Evolutionary conservation across 2,329 filamentous ascomycete species (phyloP).

Genomic region (Dactylella cylindrospora): DNA sequence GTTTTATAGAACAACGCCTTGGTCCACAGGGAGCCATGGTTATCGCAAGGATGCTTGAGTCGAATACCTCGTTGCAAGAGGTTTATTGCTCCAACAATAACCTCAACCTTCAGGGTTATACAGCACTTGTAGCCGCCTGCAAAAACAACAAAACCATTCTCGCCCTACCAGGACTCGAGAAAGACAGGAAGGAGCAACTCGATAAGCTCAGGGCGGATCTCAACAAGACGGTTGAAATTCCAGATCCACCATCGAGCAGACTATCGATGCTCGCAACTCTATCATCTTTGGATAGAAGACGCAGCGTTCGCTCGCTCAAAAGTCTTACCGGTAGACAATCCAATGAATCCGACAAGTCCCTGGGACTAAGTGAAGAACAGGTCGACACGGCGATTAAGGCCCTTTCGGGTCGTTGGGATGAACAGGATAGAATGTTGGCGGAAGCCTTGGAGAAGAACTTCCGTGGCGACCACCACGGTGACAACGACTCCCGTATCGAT

Average conservation of each 20-base stretch:
- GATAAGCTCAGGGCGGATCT: slow-evolving; percentile 52
- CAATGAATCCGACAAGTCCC: slow-evolving; percentile 40
- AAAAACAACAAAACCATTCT: slow-evolving; percentile 65
- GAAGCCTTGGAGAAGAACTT: slow-evolving; percentile 24
- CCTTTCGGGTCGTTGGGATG: slow-evolving; percentile 34
- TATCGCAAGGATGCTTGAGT: slow-evolving; percentile 67
- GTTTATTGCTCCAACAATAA: slow-evolving; percentile 72
- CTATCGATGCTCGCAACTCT: slow-evolving; percentile 22
- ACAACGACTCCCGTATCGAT: slow-evolving; percentile 31
- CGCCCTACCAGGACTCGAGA: slow-evolving; percentile 64
- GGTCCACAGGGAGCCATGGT: slow-evolving; percentile 70
- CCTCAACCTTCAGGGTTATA: slow-evolving; percentile 70
- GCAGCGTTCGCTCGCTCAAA: slow-evolving; percentile 40
- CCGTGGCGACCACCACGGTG: slow-evolving; percentile 8
- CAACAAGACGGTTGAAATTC: slow-evolving; percentile 41
- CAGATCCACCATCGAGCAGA: slow-evolving; percentile 25
- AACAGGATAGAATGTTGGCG: slow-evolving; percentile 22
- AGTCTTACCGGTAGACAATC: slow-evolving; percentile 30
- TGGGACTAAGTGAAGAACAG: slow-evolving; percentile 34
- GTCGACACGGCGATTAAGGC: slow-evolving; percentile 35
- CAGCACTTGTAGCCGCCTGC: slow-evolving; percentile 68
- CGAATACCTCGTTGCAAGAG: slow-evolving; percentile 64
- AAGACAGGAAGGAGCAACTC: slow-evolving; percentile 64
- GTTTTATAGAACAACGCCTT: slow-evolving; percentile 61
- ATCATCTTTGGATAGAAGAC: slow-evolving; percentile 22